Evolutionary conservation across 2,329 filamentous ascomycete species (phyloP).

Genomic region (Aaosphaeria arxii): DNA sequence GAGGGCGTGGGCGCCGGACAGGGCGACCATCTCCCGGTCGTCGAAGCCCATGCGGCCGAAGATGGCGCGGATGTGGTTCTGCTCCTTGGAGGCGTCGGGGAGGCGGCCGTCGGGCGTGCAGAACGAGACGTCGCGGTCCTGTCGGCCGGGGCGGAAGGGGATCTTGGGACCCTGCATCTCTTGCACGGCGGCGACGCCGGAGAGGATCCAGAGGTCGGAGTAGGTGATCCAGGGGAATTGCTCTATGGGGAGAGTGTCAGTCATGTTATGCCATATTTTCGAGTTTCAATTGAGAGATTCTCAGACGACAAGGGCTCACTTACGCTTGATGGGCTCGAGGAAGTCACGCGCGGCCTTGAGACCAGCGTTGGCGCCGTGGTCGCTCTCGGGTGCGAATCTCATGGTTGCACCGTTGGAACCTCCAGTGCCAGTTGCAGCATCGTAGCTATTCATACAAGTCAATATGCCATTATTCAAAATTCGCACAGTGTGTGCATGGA

Average conservation of each 20-base stretch:
- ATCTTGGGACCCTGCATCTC: constrained; percentile 90
- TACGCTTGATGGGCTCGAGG: constrained; percentile 84
- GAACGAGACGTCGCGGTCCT: constrained; percentile 72
- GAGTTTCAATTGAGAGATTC: too few relatives aligned
- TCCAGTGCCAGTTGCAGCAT: constrained; percentile 82
- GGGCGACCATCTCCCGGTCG: constrained; percentile 92
- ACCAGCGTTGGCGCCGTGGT: constrained; percentile 92
- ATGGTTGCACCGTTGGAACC: constrained; percentile 96
- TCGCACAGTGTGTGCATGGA: not conserved
- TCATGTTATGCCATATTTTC: too few relatives aligned
- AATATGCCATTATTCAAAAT: constrained; percentile 10
- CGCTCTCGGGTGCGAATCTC: constrained; percentile 85
- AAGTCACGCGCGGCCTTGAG: constrained; percentile 85
- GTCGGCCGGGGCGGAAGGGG: constrained; percentile 83
- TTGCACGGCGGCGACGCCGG: constrained; percentile 80
- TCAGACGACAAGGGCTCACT: constrained; percentile 16
- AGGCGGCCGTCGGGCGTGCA: constrained; percentile 94
- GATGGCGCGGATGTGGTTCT: constrained; percentile 80
- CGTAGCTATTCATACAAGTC: constrained; percentile 51
- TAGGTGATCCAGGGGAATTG: constrained; percentile 95
- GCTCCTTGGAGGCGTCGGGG: constrained; percentile 75
- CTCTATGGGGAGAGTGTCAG: constrained; percentile 40
- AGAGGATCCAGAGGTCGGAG: constrained; percentile 95
- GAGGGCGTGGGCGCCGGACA: constrained; percentile 77
- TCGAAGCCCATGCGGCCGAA: constrained; percentile 98